Percentiles rank a stretch among this genome's conserved stretches.
phyloP scores from a whole-genome alignment of 257 asterid species.

The Cruciata laevipes region DNA sequence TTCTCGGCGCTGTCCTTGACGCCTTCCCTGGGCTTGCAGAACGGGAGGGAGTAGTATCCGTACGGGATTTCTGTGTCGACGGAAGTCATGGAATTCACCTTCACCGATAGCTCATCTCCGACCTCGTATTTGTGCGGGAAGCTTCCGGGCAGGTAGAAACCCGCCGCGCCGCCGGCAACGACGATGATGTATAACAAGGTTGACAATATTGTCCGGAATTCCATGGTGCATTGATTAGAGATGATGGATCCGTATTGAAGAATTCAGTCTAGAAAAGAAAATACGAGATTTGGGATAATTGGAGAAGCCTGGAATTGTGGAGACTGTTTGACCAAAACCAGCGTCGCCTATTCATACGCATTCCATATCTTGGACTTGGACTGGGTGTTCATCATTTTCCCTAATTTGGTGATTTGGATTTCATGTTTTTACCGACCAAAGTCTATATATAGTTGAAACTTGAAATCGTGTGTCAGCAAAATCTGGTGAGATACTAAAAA shows the following conservation, averaged over 20 bases:
- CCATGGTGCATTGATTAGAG: neutral
- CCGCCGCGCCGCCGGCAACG: conserved; percentile 6
- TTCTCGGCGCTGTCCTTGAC: conserved; percentile 82
- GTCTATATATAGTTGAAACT: no score
- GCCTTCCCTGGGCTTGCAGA: conserved; percentile 63
- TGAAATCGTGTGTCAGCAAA: no score
- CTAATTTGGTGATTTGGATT: no score
- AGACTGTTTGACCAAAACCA: neutral
- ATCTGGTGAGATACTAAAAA: no score
- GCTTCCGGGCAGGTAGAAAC: conserved; percentile 83
- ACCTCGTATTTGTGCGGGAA: conserved; percentile 70
- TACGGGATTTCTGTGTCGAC: conserved; percentile 83
- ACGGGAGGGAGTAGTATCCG: conserved; percentile 72
- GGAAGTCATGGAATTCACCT: conserved; percentile 81
- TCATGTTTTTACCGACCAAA: no score
- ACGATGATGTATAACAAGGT: neutral
- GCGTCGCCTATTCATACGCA: conserved; percentile 1
- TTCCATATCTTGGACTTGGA: neutral
- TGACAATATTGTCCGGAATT: neutral
- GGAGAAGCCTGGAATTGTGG: conserved; percentile 8
- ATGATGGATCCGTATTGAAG: no score
- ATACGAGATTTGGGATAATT: neutral
- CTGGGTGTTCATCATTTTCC: no score
- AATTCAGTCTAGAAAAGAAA: no score
- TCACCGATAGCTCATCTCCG: conserved; percentile 61